Evolutionary conservation across 2,329 filamentous ascomycete species (phyloP).

Genomic region (Chaetomium strumarium): DNA sequence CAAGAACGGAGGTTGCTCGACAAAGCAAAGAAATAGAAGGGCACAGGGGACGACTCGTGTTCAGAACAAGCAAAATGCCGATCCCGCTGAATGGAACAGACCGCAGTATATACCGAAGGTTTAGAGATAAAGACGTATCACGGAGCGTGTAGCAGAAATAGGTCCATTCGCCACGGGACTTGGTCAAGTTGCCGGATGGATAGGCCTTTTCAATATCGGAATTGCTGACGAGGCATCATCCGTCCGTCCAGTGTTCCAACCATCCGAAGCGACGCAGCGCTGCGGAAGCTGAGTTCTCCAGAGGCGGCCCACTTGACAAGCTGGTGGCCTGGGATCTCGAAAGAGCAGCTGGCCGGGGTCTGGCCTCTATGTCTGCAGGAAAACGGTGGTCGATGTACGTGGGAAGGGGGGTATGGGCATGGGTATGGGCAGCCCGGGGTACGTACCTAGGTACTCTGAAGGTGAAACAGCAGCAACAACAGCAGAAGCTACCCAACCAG

Average conservation of each 20-base stretch:
- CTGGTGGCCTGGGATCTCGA: constrained; percentile 7
- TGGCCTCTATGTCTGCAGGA: constrained; percentile 5
- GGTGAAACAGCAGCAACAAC: constrained; percentile 22
- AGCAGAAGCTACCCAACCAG: constrained; percentile 21
- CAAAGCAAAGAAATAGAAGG: neutral
- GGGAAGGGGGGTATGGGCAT: constrained; percentile 6
- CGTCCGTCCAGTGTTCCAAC: constrained; percentile 4
- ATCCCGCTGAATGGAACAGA: neutral
- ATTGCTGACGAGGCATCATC: constrained; percentile 14
- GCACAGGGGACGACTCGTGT: neutral
- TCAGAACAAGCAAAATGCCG: neutral
- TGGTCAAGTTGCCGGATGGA: constrained; percentile 6
- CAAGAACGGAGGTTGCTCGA: neutral
- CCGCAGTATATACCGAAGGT: neutral
- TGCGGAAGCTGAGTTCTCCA: constrained; percentile 20
- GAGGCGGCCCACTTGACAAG: constrained; percentile 11
- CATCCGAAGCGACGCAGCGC: constrained; percentile 15
- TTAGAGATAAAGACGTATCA: neutral
- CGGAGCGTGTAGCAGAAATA: constrained; percentile 4
- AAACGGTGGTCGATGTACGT: constrained; percentile 5
- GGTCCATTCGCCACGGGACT: constrained; percentile 18
- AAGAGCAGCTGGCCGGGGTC: constrained; percentile 17
- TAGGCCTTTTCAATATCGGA: constrained; percentile 25
- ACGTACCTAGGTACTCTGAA: constrained; percentile 22
- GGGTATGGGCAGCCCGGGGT: constrained; percentile 5